Evolutionary conservation across 2,329 filamentous ascomycete species (phyloP), one percentile per base, ranked within the genome.

Genomic region (Hymenoscyphus linearis): DNA sequence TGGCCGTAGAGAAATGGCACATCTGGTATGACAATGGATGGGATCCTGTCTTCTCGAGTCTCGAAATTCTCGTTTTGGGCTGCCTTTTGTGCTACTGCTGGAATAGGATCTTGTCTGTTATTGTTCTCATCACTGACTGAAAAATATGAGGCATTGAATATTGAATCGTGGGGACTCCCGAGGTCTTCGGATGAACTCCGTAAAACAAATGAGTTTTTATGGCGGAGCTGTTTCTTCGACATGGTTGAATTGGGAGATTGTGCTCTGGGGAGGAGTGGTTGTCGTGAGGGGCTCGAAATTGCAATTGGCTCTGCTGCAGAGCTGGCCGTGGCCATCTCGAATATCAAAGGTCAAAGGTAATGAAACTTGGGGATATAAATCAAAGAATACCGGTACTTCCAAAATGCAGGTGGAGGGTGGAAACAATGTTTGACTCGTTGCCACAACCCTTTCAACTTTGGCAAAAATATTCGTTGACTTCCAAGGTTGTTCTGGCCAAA

Each of bases 1-100:
- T 72, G 68, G 22, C 76, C 76, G 62, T 78, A 78, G 2, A 73
- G 66, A 64, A 78, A 76, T 36, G 69, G 55, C 0, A 55, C 55
- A 13, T 68, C 60, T 25, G 66, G 60, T 31, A n/a, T 58, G 31
- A 27, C 37, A 16, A 54, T 27, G n/a, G 50, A 26, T 10, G 53
- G 44, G n/a, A 55, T 36, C 25, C 37, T 58, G 27, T 52, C 31
- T 52, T 57, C 52, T 57, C 18, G 36, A 4, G 9, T 44, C 52
- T 40, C 52, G 7, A 27, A 52, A 56, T 67, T 66, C 34, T 68
- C 64, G 40, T 68, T 60, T 31, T 65, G 67, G 2, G 22, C 27
- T 52, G 4, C 16, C 18, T n/a, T 50, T 52, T 55, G 31, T 5
- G 56, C 60, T n/a, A 50, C 57, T 26, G 36, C 60, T 35, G 62